A percentile compares a stretch with the other conserved stretches of the same genome.
phyloP scores from a whole-genome alignment of 2,329 filamentous ascomycete species.

The Epichloe hybrida region DNA sequence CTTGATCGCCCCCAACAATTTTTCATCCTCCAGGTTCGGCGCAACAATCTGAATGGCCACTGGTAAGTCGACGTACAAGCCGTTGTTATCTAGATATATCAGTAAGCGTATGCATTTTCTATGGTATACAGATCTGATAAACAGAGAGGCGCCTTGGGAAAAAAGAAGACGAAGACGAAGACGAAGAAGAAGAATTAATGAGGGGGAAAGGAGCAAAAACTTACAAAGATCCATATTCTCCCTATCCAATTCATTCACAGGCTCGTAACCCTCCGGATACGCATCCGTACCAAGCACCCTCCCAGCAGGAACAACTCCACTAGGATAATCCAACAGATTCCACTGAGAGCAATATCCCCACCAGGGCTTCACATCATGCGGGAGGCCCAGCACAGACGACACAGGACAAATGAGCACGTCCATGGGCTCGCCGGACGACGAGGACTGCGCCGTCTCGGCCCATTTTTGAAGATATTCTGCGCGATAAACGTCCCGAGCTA shows the following conservation, averaged over 20 bases:
- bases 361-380: conserved; percentile 31
- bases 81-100: conserved; percentile 5
- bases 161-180: no score
- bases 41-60: conserved; percentile 10
- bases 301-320: conserved; percentile 9
- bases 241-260: conserved; percentile 7
- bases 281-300: conserved; percentile 6
- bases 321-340: conserved; percentile 56
- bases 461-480: conserved; percentile 23
- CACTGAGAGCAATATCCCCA: conserved; percentile 56
- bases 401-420: conserved; percentile 51
- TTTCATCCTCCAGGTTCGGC: conserved; percentile 9
- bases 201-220: background rate
- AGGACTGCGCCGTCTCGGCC: conserved; percentile 18
- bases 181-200: no score
- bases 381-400: conserved; percentile 34
- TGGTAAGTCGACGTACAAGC: conserved; percentile 8
- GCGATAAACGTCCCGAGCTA: conserved; percentile 26
- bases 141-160: no score
- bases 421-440: conserved; percentile 20
- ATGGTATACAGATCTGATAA: no score
- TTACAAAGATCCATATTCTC: conserved; percentile 9
- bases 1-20: conserved; percentile 8
- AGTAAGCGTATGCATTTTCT: background rate
- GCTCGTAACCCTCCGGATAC: conserved; percentile 6